phyloP scores from a whole-genome alignment of 164 flowering plant genomes.

The Amborella trichopoda region DNA sequence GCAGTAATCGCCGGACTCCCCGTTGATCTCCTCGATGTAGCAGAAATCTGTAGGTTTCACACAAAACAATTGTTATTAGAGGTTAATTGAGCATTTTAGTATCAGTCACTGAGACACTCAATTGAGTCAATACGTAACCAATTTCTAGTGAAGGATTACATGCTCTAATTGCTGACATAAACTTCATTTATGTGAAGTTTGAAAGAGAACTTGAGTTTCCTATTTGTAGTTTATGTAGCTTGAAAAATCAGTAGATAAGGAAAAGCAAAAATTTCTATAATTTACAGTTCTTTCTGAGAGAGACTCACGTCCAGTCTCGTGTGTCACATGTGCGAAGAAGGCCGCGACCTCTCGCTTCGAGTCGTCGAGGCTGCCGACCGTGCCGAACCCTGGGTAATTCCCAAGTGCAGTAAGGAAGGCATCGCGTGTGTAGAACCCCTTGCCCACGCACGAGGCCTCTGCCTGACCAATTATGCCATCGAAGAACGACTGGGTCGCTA shows the following conservation, averaged over 20 bases:
- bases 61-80: too few relatives aligned
- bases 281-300: not conserved
- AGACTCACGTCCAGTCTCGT: slow-evolving; percentile 29
- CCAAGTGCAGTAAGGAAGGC: slow-evolving; percentile 17
- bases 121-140: too few relatives aligned
- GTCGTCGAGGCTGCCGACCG: slow-evolving; percentile 17
- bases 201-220: too few relatives aligned
- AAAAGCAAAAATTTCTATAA: not conserved
- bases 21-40: slow-evolving; percentile 26
- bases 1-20: slow-evolving; percentile 19
- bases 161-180: too few relatives aligned
- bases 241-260: not conserved
- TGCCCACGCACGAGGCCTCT: slow-evolving; percentile 16
- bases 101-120: too few relatives aligned
- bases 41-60: slow-evolving; percentile 30
- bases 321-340: slow-evolving; percentile 30
- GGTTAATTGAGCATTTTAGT: too few relatives aligned
- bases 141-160: too few relatives aligned
- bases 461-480: slow-evolving; percentile 24
- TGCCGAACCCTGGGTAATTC: slow-evolving; percentile 20
- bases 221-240: too few relatives aligned
- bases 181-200: too few relatives aligned
- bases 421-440: slow-evolving; percentile 19
- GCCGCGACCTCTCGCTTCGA: slow-evolving; percentile 33
- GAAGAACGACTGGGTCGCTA: slow-evolving; percentile 26